These are phyloP conservation scores for Ustilago sp. DNA, from an alignment of 1,284 basidiomycete genomes.

Conservation along the genomic window DNA sequence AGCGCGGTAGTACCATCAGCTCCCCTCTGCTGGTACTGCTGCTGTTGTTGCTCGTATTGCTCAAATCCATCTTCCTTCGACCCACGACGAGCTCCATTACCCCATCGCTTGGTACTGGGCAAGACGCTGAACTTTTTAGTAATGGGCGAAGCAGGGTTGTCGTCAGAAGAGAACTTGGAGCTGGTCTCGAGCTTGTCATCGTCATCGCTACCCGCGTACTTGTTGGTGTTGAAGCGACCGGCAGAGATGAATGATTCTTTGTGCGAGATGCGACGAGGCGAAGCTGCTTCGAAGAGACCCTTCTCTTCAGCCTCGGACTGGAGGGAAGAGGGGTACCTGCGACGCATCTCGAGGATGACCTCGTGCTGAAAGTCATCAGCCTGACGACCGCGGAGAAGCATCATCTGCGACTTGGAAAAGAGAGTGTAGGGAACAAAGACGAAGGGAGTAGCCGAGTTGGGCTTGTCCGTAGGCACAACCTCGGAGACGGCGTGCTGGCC, in stretches of 20 bases:
- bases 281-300: constrained; percentile 18
- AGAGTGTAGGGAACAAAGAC: constrained; percentile 73
- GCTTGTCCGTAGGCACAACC: constrained; percentile 67
- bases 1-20: constrained; percentile 5
- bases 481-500: constrained; percentile 61
- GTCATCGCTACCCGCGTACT: constrained; percentile 37
- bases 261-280: constrained; percentile 14
- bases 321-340: constrained; percentile 66
- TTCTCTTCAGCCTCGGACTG: constrained; percentile 61
- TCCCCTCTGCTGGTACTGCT: constrained; percentile 1
- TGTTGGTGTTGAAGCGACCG: constrained; percentile 21
- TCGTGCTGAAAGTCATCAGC: constrained; percentile 70
- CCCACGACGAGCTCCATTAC: constrained; percentile 4
- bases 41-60: constrained; percentile 6
- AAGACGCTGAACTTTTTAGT: constrained; percentile 40
- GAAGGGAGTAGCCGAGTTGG: constrained; percentile 72
- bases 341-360: constrained; percentile 69
- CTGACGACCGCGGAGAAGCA: constrained; percentile 71
- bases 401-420: constrained; percentile 72
- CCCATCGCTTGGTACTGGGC: constrained; percentile 43
- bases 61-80: constrained; percentile 33
- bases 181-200: constrained; percentile 51
- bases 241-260: constrained; percentile 42
- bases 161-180: constrained; percentile 42
- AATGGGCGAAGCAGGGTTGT: constrained; percentile 36